These are phyloP conservation scores for Prunus fruticosa DNA, from an alignment of 306 rosid species.

Conservation along the genomic window DNA sequence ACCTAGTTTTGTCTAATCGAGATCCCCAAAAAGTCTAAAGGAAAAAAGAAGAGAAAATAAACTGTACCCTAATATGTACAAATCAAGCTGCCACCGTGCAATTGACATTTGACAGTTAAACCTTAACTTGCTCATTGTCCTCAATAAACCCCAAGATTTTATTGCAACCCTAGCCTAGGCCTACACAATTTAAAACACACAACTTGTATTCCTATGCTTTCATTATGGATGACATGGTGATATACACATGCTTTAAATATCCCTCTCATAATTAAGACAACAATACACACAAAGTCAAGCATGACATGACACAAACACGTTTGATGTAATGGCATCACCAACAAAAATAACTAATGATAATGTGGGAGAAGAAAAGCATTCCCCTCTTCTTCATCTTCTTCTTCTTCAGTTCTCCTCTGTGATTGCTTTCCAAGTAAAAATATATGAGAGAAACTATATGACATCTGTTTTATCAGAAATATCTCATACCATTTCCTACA, in stretches of 20 bases:
- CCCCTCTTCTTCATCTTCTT: not conserved
- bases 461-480: too few species aligned
- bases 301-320: not conserved
- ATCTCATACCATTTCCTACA: too few species aligned
- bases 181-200: not conserved
- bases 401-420: not conserved
- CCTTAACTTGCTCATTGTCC: not conserved
- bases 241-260: not conserved
- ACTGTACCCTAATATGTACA: not conserved
- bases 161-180: too few species aligned
- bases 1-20: not conserved
- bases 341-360: too few species aligned
- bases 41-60: not conserved
- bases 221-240: not conserved
- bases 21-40: not conserved
- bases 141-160: not conserved
- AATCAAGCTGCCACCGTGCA: not conserved
- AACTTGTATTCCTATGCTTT: not conserved
- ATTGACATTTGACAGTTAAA: not conserved
- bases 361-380: too few species aligned
- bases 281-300: not conserved
- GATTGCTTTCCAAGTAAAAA: not conserved
- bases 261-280: not conserved
- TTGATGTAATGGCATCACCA: slow-evolving; percentile 1
- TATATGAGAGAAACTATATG: too few species aligned